These are phyloP conservation scores for Fraxinus platypoda DNA, from an alignment of 305 asterid genomes.

Conservation along the genomic window DNA sequence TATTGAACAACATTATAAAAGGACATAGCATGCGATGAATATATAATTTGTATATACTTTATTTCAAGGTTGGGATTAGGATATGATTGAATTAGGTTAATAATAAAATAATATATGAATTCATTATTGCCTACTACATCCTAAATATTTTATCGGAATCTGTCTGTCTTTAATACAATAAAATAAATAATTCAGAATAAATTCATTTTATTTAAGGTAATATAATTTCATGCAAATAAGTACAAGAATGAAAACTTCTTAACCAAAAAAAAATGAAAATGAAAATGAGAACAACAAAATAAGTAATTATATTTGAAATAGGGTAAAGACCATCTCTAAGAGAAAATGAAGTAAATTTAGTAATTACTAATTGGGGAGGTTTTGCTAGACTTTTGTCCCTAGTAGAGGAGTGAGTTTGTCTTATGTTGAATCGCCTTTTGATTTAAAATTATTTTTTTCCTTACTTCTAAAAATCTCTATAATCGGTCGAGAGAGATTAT, in stretches of 20 bases:
- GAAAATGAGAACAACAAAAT: too few species aligned
- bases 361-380: not conserved
- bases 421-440: too few species aligned
- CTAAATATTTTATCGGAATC: not conserved
- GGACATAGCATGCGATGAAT: not conserved
- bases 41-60: too few species aligned
- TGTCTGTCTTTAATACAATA: not conserved
- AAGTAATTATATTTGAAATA: not conserved
- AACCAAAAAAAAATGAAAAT: too few species aligned
- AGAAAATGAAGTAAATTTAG: not conserved
- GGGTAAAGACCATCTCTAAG: not conserved
- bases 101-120: not conserved
- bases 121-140: not conserved
- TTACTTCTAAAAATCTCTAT: not conserved
- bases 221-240: not conserved
- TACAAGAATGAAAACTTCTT: too few species aligned
- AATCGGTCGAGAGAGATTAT: not conserved
- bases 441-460: not conserved
- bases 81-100: not conserved
- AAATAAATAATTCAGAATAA: not conserved
- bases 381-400: not conserved
- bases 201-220: not conserved
- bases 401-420: not conserved
- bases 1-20: too few species aligned
- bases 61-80: not conserved